Conservation (phyloP, 140 eudicot species). For the Senecio squalidus region DNA sequence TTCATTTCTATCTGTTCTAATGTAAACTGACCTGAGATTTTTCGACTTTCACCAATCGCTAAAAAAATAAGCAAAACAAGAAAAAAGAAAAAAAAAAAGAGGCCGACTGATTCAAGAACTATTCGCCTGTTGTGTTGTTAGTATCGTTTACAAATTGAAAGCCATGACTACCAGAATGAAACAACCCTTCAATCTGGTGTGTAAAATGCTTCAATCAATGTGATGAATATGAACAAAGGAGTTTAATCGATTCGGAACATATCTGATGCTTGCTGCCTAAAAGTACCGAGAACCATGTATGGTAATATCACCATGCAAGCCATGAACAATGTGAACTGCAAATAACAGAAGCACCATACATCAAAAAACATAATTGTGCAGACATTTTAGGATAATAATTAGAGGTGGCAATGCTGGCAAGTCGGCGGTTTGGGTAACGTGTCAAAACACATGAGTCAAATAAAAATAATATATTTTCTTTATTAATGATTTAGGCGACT, state of each 20-base stretch:
- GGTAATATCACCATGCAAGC: conserved; percentile 84
- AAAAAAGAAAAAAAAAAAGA: background rate
- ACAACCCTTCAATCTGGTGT: conserved; percentile 24
- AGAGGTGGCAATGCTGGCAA: no score
- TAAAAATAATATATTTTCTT: background rate
- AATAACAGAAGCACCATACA: background rate
- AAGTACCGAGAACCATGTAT: conserved; percentile 59
- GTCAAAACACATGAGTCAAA: no score
- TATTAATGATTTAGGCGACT: no score
- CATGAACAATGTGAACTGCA: conserved; percentile 91
- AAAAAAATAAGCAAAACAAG: background rate
- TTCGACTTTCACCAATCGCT: conserved; percentile 21
- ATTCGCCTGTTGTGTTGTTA: conserved; percentile 26
- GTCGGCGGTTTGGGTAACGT: no score
- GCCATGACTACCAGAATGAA: conserved; percentile 20
- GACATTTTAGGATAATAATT: no score
- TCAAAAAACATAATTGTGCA: background rate
- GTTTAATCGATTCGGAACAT: conserved; percentile 64
- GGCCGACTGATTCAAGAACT: conserved; percentile 15
- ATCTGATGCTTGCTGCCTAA: conserved; percentile 49
- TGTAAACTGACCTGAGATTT: conserved; percentile 8
- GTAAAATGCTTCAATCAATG: conserved; percentile 23
- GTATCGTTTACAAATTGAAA: conserved; percentile 26
- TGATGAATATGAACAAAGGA: conserved; percentile 36
- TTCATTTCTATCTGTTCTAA: conserved; percentile 22